Conservation (phyloP, 2,329 filamentous ascomycete species). For the Bisporella sp. region DNA sequence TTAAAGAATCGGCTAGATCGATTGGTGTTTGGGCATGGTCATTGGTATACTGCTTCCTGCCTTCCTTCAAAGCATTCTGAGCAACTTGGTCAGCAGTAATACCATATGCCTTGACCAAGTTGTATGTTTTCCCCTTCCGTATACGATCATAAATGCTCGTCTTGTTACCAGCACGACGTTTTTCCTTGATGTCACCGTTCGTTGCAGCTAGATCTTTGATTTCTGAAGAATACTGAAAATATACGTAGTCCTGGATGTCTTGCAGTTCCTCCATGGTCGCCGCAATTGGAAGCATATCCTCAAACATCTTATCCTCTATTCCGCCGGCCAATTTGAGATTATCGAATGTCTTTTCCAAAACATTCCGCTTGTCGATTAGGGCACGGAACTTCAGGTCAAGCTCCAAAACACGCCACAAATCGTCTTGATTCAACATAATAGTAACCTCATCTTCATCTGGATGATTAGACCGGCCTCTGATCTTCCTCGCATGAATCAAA, state of each 20-base stretch:
- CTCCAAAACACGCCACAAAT: conserved; percentile 92
- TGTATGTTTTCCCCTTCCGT: conserved; percentile 71
- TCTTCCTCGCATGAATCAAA: conserved; percentile 79
- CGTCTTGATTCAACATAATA: conserved; percentile 80
- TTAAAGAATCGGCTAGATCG: conserved; percentile 76
- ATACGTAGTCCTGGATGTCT: conserved; percentile 91
- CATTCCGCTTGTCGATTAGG: conserved; percentile 83
- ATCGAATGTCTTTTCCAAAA: conserved; percentile 71
- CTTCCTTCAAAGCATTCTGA: conserved; percentile 73
- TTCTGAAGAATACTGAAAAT: conserved; percentile 84
- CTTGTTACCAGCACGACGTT: conserved; percentile 72
- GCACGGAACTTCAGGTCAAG: conserved; percentile 93
- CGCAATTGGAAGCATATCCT: conserved; percentile 73
- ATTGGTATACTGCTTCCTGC: conserved; percentile 75
- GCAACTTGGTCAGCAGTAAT: conserved; percentile 85
- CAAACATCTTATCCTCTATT: conserved; percentile 67
- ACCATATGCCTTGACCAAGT: conserved; percentile 81
- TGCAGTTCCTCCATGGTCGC: conserved; percentile 91
- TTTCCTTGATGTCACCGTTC: conserved; percentile 56
- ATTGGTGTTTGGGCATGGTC: conserved; percentile 75
- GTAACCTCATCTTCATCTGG: conserved; percentile 66
- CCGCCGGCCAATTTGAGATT: conserved; percentile 56
- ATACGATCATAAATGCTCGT: conserved; percentile 78
- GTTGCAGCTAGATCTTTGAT: conserved; percentile 71
- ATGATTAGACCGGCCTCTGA: conserved; percentile 51